Evolutionary conservation across 1,284 basidiomycete genomes (phyloP).

Genomic region (Pseudozyma hubeiensis): DNA sequence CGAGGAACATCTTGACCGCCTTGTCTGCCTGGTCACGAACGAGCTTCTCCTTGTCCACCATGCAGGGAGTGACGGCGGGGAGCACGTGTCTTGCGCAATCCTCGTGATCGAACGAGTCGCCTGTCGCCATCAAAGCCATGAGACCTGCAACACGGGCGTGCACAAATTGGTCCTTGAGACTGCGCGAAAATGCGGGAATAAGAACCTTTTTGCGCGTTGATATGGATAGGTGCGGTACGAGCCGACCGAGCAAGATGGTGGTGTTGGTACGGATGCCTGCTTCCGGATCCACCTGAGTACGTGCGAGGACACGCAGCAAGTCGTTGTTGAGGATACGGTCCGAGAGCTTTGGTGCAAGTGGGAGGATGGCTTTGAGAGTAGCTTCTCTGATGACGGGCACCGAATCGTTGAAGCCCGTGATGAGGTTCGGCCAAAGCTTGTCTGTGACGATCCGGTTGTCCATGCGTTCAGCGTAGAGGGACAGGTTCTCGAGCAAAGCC

Average conservation of each 20-base stretch:
- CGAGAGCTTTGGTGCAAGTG: conserved; percentile 82
- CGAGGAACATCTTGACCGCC: conserved; percentile 58
- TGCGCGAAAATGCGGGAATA: conserved; percentile 91
- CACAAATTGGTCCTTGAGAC: conserved; percentile 89
- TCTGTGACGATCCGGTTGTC: conserved; percentile 86
- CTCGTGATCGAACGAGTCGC: conserved; percentile 80
- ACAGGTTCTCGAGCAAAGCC: conserved; percentile 87
- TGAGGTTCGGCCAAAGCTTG: conserved; percentile 92
- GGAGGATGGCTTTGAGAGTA: conserved; percentile 86
- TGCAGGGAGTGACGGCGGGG: conserved; percentile 59
- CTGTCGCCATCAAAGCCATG: conserved; percentile 95
- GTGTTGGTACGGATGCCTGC: conserved; percentile 97
- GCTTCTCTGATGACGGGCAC: conserved; percentile 93
- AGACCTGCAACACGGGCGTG: conserved; percentile 93
- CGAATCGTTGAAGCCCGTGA: conserved; percentile 94
- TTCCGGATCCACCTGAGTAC: conserved; percentile 90
- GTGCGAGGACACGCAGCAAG: conserved; percentile 88
- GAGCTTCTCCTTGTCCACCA: conserved; percentile 63
- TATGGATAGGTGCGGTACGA: conserved; percentile 84
- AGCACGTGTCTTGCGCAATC: conserved; percentile 57
- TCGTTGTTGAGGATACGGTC: conserved; percentile 97
- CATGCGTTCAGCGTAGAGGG: conserved; percentile 85
- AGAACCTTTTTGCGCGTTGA: conserved; percentile 94
- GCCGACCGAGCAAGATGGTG: conserved; percentile 91
- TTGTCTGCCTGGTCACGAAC: conserved; percentile 63